Conservation (phyloP, 2,329 filamentous ascomycete species). For the Microascus cirrosus region DNA sequence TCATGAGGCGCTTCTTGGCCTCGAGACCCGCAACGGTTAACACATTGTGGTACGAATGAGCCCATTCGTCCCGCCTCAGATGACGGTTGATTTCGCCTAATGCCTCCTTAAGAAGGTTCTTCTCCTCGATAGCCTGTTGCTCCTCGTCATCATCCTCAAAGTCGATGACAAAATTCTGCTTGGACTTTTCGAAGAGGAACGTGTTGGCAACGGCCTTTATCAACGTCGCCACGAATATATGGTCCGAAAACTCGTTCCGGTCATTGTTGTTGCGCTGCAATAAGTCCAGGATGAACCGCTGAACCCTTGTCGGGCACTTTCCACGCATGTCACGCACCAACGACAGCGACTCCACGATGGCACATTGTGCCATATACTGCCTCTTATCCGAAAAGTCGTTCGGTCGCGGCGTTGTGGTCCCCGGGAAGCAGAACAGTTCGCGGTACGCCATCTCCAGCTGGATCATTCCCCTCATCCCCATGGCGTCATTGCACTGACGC, state of each 20-base stretch:
- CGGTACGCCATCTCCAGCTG: constrained; percentile 82
- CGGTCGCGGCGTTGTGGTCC: constrained; percentile 66
- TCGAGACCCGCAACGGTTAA: constrained; percentile 52
- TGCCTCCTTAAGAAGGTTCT: constrained; percentile 38
- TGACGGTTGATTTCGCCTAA: constrained; percentile 56
- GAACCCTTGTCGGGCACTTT: constrained; percentile 67
- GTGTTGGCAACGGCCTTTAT: constrained; percentile 52
- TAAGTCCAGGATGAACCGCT: constrained; percentile 78
- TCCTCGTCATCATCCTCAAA: constrained; percentile 33
- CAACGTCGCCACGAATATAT: constrained; percentile 75
- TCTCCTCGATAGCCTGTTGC: constrained; percentile 25
- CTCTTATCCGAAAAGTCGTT: constrained; percentile 89
- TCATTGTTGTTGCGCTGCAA: constrained; percentile 91
- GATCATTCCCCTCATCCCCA: constrained; percentile 65
- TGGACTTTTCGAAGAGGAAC: constrained; percentile 36
- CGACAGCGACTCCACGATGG: constrained; percentile 72
- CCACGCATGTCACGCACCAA: constrained; percentile 61
- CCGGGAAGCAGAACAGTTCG: constrained; percentile 76
- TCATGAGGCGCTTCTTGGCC: constrained; percentile 52
- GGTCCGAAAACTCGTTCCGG: constrained; percentile 79
- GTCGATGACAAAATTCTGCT: constrained; percentile 29
- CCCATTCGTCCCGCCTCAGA: constrained; percentile 58
- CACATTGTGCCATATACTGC: constrained; percentile 72
- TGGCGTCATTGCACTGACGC: constrained; percentile 57
- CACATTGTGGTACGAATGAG: constrained; percentile 55